Evolutionary conservation across 2,329 filamentous ascomycete genomes (phyloP), one percentile per base, ranked within the genome.

Genomic region (Rutstroemia sp.): DNA sequence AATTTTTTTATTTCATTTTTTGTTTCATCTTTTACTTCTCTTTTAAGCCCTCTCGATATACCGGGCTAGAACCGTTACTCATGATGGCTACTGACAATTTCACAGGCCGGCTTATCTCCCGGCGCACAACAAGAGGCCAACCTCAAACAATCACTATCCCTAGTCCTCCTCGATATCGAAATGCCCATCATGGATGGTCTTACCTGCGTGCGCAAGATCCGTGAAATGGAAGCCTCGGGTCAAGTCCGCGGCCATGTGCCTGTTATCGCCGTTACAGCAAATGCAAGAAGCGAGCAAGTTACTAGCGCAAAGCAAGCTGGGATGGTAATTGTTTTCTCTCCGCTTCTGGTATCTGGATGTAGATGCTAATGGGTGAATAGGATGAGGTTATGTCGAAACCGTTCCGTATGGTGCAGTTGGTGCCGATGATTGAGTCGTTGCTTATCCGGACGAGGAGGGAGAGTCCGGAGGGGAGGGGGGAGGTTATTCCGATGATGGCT

Each of bases 181-280:
- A 91, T 91, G 88, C 88, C 88, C 1, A 79, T 90, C 48, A 90
- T 91, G 88, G 87, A 92, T 64, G 88, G 88, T 38, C 81, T 88
- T 70, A 86, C 86, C 2, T 89, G 87, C 60, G 84, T 87, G 12
- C 77, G 78, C 44, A 80, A 75, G 58, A 90, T 92, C 53, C 79
- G 88, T n/a, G 78, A 86, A 58, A 73, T 88, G 19, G 86, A 92
- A 68, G 73, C 72, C 50, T 75, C 81, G 54, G 82, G 82, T 1
- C 80, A 76, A 34, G 79, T 88, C 48, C 74, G 78, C 17, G 73
- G 76, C 49, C 86, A 89, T 65, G 81, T 89, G 16, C 86, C 87
- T 2, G 88, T 89, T 63, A 88, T 90, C 63, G 87, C 85, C n/a
- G 86, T 88, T n/a, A 92, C 88, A 39, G 88, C 88, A 2, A 92